These are phyloP conservation scores for Fragosphaeria purpurea DNA, from an alignment of 2,329 filamentous ascomycete genomes.

Conservation along the genomic window DNA sequence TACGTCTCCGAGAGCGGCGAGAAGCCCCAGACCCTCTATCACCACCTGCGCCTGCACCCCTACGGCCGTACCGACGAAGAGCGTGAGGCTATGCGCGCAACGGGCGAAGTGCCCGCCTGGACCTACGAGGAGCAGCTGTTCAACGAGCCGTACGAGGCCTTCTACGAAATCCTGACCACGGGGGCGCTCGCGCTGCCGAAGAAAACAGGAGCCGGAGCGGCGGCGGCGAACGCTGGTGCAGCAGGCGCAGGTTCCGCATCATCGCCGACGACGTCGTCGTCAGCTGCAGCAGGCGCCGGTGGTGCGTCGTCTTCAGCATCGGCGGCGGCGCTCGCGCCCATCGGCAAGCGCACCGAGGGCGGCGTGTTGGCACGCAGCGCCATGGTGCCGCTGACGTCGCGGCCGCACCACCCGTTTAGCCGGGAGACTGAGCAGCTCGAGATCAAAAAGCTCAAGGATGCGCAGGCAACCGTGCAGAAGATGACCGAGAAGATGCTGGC, in stretches of 20 bases:
- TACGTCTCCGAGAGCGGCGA: slow-evolving; percentile 81
- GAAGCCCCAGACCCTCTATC: slow-evolving; percentile 92
- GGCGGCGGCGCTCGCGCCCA: slow-evolving; percentile 24
- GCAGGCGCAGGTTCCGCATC: slow-evolving; percentile 32
- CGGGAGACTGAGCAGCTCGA: slow-evolving; percentile 57
- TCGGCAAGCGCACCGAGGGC: slow-evolving; percentile 30
- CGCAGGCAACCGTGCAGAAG: slow-evolving; percentile 52
- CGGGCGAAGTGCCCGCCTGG: slow-evolving; percentile 62
- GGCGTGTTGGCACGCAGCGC: slow-evolving; percentile 58
- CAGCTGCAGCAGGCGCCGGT: slow-evolving; percentile 25
- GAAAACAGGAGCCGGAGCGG: slow-evolving; percentile 46
- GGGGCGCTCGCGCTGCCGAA: slow-evolving; percentile 45
- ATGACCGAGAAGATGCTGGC: slow-evolving; percentile 49
- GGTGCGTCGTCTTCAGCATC: slow-evolving; percentile 26
- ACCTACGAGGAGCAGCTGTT: slow-evolving; percentile 92
- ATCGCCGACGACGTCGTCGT: slow-evolving; percentile 17
- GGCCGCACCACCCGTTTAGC: slow-evolving; percentile 63
- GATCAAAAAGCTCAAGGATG: slow-evolving; percentile 51
- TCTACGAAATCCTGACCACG: slow-evolving; percentile 76
- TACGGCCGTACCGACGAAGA: slow-evolving; percentile 75
- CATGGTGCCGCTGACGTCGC: slow-evolving; percentile 60
- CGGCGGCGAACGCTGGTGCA: slow-evolving; percentile 29
- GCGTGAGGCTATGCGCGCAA: slow-evolving; percentile 48
- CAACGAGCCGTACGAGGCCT: slow-evolving; percentile 89
- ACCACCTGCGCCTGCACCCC: slow-evolving; percentile 82